Percentiles rank a stretch among this genome's conserved stretches.
Evolutionary conservation across 441 rosid genomes (phyloP).

Genomic region (Corymbia calophylla): DNA sequence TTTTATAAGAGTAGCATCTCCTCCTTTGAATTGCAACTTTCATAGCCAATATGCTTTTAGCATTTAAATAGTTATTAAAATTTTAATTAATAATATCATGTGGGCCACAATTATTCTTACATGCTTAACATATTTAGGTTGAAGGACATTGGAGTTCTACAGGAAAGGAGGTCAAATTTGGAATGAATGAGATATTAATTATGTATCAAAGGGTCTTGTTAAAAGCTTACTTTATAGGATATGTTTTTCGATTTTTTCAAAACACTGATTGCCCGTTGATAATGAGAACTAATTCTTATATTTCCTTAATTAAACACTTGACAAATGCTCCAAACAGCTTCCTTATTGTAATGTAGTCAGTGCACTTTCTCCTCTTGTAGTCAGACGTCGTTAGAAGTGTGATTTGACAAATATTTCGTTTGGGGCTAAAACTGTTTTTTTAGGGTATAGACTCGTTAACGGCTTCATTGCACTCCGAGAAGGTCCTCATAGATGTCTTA

Average conservation of each 20-base stretch:
- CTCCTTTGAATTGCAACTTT: too few relatives aligned
- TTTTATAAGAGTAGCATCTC: too few relatives aligned
- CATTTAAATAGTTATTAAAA: too few relatives aligned
- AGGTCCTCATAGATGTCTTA: constrained; percentile 5
- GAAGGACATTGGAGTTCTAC: not conserved
- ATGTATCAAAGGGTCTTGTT: not conserved
- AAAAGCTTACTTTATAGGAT: not conserved
- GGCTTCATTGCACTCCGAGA: constrained; percentile 5
- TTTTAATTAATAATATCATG: too few relatives aligned
- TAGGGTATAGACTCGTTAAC: constrained; percentile 1
- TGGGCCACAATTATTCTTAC: too few relatives aligned
- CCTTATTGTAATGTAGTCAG: not conserved
- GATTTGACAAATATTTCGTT: not conserved
- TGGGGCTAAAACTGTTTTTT: not conserved
- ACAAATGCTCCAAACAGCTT: not conserved
- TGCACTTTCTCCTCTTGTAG: not conserved
- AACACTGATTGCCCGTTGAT: not conserved
- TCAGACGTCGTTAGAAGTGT: not conserved
- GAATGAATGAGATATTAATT: not conserved
- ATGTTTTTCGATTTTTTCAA: not conserved
- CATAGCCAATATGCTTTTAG: too few relatives aligned
- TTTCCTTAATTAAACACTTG: not conserved
- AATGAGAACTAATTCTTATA: not conserved
- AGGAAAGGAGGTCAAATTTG: not conserved
- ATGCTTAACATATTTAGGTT: not conserved